Percentiles rank a stretch among this genome's conserved stretches.
phyloP scores from a whole-genome alignment of 2,329 filamentous ascomycete species.

The Incumbomyces delicatus region DNA sequence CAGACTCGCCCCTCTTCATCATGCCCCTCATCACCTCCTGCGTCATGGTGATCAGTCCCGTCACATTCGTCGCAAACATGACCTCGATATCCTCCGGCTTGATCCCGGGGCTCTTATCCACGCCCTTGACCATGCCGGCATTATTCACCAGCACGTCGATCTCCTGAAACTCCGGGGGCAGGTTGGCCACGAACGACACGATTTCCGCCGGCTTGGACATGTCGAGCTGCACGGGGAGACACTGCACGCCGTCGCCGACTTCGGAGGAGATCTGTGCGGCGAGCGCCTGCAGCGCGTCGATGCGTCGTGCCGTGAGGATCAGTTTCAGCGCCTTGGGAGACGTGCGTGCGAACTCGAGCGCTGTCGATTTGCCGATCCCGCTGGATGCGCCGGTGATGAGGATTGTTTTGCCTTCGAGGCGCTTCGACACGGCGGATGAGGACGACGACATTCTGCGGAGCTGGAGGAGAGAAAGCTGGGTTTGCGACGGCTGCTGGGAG shows the following conservation, averaged over 20 bases:
- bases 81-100: constrained; percentile 66
- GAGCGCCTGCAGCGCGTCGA: constrained; percentile 67
- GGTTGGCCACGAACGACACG: constrained; percentile 55
- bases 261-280: constrained; percentile 67
- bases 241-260: constrained; percentile 68
- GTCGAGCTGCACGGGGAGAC: constrained; percentile 75
- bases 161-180: constrained; percentile 74
- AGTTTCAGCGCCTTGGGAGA: constrained; percentile 70
- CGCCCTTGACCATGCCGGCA: constrained; percentile 81
- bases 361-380: constrained; percentile 66
- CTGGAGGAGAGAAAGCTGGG: not conserved
- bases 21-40: constrained; percentile 80
- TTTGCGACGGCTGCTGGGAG: not conserved
- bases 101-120: constrained; percentile 78
- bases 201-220: constrained; percentile 73
- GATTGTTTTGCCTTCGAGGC: constrained; percentile 86
- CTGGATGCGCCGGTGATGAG: constrained; percentile 87
- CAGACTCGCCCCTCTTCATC: constrained; percentile 57
- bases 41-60: constrained; percentile 91
- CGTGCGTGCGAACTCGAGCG: constrained; percentile 87
- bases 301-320: constrained; percentile 76
- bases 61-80: constrained; percentile 93
- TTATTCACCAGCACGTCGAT: constrained; percentile 93
- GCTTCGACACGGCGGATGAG: constrained; percentile 62
- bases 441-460: constrained; percentile 47